Conservation (phyloP, 805 yeast genomes). For the Teunomyces pallodes region DNA sequence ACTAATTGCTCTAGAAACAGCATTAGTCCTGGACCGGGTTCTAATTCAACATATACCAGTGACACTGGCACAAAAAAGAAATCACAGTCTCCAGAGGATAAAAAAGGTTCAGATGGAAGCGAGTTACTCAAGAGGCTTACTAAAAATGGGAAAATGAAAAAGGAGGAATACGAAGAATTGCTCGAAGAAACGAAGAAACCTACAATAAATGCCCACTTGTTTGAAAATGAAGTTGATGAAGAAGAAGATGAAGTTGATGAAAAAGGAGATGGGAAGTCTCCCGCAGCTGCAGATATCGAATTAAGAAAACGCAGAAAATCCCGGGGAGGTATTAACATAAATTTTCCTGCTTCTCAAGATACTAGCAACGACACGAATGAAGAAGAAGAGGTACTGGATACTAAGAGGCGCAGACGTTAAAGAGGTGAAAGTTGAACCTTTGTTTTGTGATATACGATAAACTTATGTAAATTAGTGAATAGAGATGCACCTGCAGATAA, state of each 20-base stretch:
- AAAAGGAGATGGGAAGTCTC: slow-evolving; percentile 6
- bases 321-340: slow-evolving; percentile 26
- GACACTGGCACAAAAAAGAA: slow-evolving; percentile 2
- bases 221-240: slow-evolving; percentile 37
- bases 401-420: slow-evolving; percentile 4
- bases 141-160: slow-evolving; percentile 30
- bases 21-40: not conserved
- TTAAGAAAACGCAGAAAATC: slow-evolving; percentile 22
- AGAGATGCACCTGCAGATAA: not conserved
- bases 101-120: slow-evolving; percentile 13
- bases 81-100: not conserved
- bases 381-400: slow-evolving; percentile 6
- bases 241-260: slow-evolving; percentile 17
- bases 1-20: not conserved
- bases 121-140: slow-evolving; percentile 38
- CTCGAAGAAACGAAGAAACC: slow-evolving; percentile 32
- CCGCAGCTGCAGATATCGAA: slow-evolving; percentile 6
- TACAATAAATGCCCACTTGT: slow-evolving; percentile 34
- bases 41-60: not conserved
- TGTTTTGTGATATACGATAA: not conserved
- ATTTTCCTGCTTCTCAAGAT: slow-evolving; percentile 1
- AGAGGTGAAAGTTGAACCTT: not conserved
- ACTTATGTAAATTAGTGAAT: not conserved
- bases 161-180: slow-evolving; percentile 29
- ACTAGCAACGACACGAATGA: not conserved